Base-by-base conservation (phyloP, 2,329 filamentous ascomycete species). In the Diplodia sapinea region DNA sequence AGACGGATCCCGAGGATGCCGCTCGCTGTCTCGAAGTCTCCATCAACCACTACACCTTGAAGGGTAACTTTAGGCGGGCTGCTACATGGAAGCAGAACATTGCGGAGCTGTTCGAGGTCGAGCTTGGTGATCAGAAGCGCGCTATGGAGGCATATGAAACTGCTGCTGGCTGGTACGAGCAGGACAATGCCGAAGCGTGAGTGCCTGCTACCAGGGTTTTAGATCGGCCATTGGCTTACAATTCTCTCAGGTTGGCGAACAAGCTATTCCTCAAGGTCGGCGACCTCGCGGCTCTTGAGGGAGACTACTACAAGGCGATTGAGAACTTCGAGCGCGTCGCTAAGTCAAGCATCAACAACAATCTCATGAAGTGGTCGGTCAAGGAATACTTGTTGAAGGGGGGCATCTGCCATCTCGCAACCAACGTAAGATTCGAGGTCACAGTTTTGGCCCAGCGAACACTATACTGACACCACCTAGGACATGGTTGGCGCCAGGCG, bases 321-420 rank as follows among this genome's bases (percentile, higher is more conserved):
- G 74, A 73, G 38, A 72, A 78, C 72, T 97, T 91, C 81, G 94
- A 98, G 79, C 89, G 90, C 75, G 92, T 97, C 59, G 91, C 93
- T 51, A 85, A 87, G 68, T 86, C 87, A 52, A 91, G 90, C 43
- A 89, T 97, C 74, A 89, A 89, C 79, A 97, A 96, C 83, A 95
- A 96, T 79, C 84, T 97, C 68, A 94, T 96, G 91, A 91, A 90
- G 77, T 96, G 92, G 87, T 92, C 88, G 57, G 93, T 98, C 71
- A 98, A 97, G 81, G 93, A 97, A 72, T 97, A 97, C 82, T 89
- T 97, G 75, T 86, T 98, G 75, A 97, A 97, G 82, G 92, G 93
- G 0, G 94, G 93, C 38, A 91, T 98, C 76, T 97, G 94, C 82
- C 91, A 96, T 78, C 85, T 98, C 47, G 88, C 87, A 66, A 85